Evolutionary conservation across 2,329 filamentous ascomycete species (phyloP), one percentile per base, ranked within the genome.

Genomic region (Curvularia hawaiiensis): DNA sequence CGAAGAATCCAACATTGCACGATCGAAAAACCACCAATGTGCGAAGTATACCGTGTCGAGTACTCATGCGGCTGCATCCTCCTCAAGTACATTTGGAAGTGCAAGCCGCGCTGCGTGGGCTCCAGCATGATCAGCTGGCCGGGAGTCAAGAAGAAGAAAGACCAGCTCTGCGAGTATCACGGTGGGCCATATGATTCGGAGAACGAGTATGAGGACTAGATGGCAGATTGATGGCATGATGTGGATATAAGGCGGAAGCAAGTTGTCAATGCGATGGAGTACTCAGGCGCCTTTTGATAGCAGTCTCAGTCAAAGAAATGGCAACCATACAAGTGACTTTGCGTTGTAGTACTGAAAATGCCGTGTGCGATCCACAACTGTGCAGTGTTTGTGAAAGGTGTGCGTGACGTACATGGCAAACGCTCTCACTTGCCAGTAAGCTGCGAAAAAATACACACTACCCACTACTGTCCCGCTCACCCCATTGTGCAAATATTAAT

Each of bases 11-110:
- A 46, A 33, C 14, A 30, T 35, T 14, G 3, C 31, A 5, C 30
- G 10, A 22, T 10, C 10, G 9, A 31, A 5, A 10, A 7, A 31
- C n/a, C 12, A 5, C 30, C 6, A 1, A 53, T 53, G 43, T 53
- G 51, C 43, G 24, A 53, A 3, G n/a, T 39, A 10, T 53, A 53
- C 44, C 28, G 12, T 1, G 44, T 53, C 14, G 18, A 53, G n/a
- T 53, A 47, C 14, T 18, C 14, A 18, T 53, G 51, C 44, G 51
- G 43, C 33, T 53, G 35, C 35, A 31, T 40, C 9, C 6, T 18
- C 2, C n/a, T 40, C 22, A 45, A 47, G 31, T 46, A 38, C 41
- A 24, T 14, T 1, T 48, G 30, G 11, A 54, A 16, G 18, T 54
- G 44, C 52, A 4, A 18, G 20, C 44, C n/a, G 16, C 35, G 26